Conservation (phyloP, 1,139 yeast genomes). For the Yamadazyma taylorii region DNA sequence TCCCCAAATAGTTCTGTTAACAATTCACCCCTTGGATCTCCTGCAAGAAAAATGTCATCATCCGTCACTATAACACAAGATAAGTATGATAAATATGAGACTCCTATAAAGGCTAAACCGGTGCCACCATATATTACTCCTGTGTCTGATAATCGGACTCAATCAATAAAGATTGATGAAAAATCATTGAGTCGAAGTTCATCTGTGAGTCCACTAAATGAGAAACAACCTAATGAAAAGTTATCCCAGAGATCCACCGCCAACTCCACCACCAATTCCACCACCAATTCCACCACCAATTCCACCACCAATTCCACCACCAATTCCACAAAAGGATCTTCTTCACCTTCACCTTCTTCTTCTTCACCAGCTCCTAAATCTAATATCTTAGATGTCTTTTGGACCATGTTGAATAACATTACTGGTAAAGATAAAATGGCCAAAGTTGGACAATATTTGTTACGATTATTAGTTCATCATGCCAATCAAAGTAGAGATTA, state of each 20-base stretch:
- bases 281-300: no score
- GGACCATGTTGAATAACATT: constrained; percentile 51
- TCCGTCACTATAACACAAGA: constrained; percentile 16
- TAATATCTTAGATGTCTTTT: constrained; percentile 41
- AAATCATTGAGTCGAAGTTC: constrained; percentile 12
- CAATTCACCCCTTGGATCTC: constrained; percentile 23
- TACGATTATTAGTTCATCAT: constrained; percentile 54
- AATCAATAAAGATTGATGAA: constrained; percentile 10
- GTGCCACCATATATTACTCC: constrained; percentile 26
- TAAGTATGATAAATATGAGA: constrained; percentile 13
- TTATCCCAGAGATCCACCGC: no score
- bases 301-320: no score
- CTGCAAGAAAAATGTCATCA: constrained; percentile 10
- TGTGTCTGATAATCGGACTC: constrained; percentile 18
- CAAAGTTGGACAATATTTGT: constrained; percentile 58
- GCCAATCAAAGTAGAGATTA: constrained; percentile 40
- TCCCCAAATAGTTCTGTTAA: constrained; percentile 26
- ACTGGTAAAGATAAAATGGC: constrained; percentile 73
- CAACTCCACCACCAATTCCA: not conserved
- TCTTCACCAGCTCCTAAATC: constrained; percentile 12
- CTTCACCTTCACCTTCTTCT: not conserved
- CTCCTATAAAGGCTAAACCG: constrained; percentile 22
- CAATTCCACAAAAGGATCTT: no score
- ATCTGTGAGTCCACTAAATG: constrained; percentile 7
- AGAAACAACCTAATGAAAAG: constrained; percentile 3